Evolutionary conservation across 306 rosid genomes (phyloP).

Genomic region (Erythrophleum fordii): DNA sequence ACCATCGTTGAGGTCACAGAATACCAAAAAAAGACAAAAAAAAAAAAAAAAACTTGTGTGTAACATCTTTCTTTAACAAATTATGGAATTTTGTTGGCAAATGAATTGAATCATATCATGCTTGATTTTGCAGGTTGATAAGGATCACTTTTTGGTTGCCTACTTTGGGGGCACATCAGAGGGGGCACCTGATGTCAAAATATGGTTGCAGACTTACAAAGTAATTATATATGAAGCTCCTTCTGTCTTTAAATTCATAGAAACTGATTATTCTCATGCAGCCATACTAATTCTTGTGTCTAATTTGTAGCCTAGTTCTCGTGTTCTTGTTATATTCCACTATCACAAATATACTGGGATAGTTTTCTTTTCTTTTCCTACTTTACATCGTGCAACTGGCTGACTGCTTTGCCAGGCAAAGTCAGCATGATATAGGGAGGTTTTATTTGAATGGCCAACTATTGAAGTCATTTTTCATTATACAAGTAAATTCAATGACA

Average conservation of each 20-base stretch:
- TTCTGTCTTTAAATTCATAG: background rate
- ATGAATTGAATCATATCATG: conserved; percentile 6
- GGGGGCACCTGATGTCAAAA: conserved; percentile 90
- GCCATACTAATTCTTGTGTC: conserved; percentile 18
- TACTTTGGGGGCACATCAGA: conserved; percentile 81
- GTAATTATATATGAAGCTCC: conserved; percentile 39
- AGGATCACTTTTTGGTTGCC: conserved; percentile 77
- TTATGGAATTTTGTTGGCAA: background rate
- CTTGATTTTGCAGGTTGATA: conserved; percentile 64
- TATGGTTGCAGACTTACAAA: conserved; percentile 83
- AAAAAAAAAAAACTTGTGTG: background rate
- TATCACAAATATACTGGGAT: background rate
- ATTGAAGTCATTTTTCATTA: background rate
- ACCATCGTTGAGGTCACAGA: conserved; percentile 86
- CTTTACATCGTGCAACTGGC: background rate
- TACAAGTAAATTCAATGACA: background rate
- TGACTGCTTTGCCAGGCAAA: background rate
- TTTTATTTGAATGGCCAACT: background rate
- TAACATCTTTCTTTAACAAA: background rate
- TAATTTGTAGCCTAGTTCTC: background rate
- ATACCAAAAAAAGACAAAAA: background rate
- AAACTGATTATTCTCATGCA: background rate
- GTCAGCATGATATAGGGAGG: background rate
- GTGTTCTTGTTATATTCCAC: background rate
- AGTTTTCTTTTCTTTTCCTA: background rate